Base-by-base conservation (phyloP, 208 protist species). In the Trypanosoma platydactyli region DNA sequence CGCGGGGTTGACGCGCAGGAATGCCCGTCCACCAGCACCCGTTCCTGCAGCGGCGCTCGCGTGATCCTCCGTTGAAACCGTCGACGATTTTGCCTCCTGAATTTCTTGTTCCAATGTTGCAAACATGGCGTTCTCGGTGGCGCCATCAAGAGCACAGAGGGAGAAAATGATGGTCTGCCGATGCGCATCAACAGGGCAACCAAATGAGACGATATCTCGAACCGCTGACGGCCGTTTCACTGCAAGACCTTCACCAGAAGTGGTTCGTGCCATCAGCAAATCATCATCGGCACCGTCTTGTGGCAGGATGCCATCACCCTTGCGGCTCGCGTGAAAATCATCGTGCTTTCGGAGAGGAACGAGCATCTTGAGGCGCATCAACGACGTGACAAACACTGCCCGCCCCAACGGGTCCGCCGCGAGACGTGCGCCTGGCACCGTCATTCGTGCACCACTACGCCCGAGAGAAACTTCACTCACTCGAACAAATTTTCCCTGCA, bases 391-490 rank as follows among this genome's bases (percentile, higher is more conserved):
- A 79, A 99, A 97, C 12, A 99, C 81, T 3, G 98, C 98, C 20
- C 95, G 80, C 15, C 98, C 97, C 60, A 89, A 80, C n/a, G 94
- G 85, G 73, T 99, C 98, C 12, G 91, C 88, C 0, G 91, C 95
- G n/a, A 99, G 69, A 56, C 94, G 97, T 49, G 98, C 87, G 0
- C 93, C 92, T 0, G 98, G 97, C 42, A 98, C 95, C 16, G 97
- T 98, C 52, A 98, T 84, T 13, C 98, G 83, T 60, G 92, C 97
- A 20, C 98, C 98, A 25, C 95, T 96, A 68, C 98, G 97, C 33
- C 98, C 98, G 52, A 98, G 98, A 22, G 88, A 97, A 53, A 99
- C 94, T 56, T 95, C 76, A 77, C 98, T 98, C 46, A 99, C 89
- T 50, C 91, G 88, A 45, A 98, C 87, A 58, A 98, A 99, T 20